Evolutionary conservation across 257 asterid species (phyloP).

Genomic region (Phtheirospermum japonicum): DNA sequence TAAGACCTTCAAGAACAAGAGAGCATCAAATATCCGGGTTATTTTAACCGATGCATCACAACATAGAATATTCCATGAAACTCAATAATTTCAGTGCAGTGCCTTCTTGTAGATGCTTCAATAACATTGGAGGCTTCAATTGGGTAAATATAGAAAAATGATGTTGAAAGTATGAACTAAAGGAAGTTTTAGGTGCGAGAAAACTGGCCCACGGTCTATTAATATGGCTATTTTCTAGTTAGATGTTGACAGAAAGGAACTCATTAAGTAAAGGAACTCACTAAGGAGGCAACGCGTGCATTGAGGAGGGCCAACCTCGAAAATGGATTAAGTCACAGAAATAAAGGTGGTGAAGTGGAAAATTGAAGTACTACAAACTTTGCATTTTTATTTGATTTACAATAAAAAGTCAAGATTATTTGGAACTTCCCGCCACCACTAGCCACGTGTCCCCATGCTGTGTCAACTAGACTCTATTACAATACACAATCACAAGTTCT

Average conservation of each 20-base stretch:
- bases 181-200: not conserved
- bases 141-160: not conserved
- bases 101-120: not conserved
- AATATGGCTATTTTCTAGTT: no score
- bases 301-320: no score
- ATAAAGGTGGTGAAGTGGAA: no score
- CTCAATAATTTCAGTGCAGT: not conserved
- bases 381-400: no score
- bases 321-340: no score
- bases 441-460: no score
- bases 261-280: not conserved
- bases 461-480: no score
- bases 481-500: no score
- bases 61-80: not conserved
- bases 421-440: no score
- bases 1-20: slow-evolving; percentile 4
- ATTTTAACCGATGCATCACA: not conserved
- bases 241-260: not conserved
- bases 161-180: not conserved
- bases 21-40: not conserved
- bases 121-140: not conserved
- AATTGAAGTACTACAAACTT: no score
- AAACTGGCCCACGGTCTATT: not conserved
- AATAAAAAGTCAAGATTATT: no score
- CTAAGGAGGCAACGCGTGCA: no score